A percentile compares a stretch with the other conserved stretches of the same genome.
Conservation (phyloP, 148 eudicot genomes). For the Tetragonia tetragonoides region DNA sequence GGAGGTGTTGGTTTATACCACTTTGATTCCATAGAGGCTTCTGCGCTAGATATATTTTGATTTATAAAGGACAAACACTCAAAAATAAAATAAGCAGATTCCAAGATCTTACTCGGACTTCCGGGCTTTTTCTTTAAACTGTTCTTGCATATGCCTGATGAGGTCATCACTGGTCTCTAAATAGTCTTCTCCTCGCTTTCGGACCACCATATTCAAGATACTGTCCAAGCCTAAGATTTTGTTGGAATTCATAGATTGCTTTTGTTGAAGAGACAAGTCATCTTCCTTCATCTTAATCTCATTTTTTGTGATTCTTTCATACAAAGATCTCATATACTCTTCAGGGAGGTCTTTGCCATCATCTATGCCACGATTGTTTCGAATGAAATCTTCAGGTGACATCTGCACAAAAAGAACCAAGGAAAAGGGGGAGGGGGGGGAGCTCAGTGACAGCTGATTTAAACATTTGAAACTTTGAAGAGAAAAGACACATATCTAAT, state of each 20-base stretch:
- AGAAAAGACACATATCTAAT: constrained; percentile 7
- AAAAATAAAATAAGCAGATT: not conserved
- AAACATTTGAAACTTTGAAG: not conserved
- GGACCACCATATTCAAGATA: constrained; percentile 88
- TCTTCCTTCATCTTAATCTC: constrained; percentile 98
- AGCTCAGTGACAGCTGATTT: constrained; percentile 13
- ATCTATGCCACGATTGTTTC: constrained; percentile 98
- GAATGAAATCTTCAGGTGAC: constrained; percentile 92
- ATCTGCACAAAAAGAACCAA: constrained; percentile 47
- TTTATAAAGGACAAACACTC: not conserved
- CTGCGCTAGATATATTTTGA: not conserved
- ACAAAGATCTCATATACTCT: constrained; percentile 89
- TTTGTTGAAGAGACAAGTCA: constrained; percentile 68
- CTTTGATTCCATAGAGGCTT: not conserved
- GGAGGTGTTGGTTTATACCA: not conserved
- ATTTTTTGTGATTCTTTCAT: constrained; percentile 80
- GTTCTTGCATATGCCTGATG: constrained; percentile 96
- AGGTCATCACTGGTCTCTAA: constrained; percentile 90
- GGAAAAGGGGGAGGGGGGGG: not conserved
- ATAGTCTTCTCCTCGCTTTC: constrained; percentile 77
- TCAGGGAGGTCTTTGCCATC: constrained; percentile 96
- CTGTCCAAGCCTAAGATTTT: constrained; percentile 85
- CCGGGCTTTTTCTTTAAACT: constrained; percentile 97
- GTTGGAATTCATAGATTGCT: constrained; percentile 75
- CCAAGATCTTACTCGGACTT: constrained; percentile 84